Evolutionary conservation across 2,329 filamentous ascomycete species (phyloP).

Genomic region (Ustulina deusta): DNA sequence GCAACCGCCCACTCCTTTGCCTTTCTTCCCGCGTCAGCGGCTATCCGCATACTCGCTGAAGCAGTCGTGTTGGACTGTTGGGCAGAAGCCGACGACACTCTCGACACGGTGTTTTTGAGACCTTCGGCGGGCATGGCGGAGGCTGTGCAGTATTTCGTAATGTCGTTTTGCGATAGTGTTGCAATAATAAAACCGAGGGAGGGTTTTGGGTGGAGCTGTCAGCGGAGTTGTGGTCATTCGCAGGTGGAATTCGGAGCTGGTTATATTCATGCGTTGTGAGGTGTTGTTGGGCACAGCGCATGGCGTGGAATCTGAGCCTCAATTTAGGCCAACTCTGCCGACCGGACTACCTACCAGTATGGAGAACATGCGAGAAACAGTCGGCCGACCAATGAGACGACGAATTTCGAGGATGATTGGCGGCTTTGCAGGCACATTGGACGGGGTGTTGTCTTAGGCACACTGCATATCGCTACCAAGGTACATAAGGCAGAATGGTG

Average conservation of each 20-base stretch:
- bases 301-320: constrained; percentile 18
- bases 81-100: neutral
- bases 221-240: neutral
- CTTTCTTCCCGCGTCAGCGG: neutral
- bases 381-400: constrained; percentile 2
- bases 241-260: neutral
- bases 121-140: neutral
- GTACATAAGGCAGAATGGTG: too few species aligned
- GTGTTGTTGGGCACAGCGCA: constrained; percentile 3
- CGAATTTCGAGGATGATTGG: neutral
- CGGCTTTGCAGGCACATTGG: neutral
- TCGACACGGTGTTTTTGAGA: neutral
- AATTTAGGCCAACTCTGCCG: neutral
- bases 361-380: constrained; percentile 9
- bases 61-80: neutral
- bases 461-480: too few species aligned
- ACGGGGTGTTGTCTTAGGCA: too few species aligned
- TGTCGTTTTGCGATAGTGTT: neutral
- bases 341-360: neutral
- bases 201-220: neutral
- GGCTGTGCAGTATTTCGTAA: neutral
- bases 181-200: neutral
- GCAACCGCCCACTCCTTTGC: constrained; percentile 34
- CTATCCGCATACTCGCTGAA: neutral
- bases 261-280: neutral